Evolutionary conservation across 2,329 filamentous ascomycete species (phyloP).

Genomic region (Sclerotinia trifoliorum): DNA sequence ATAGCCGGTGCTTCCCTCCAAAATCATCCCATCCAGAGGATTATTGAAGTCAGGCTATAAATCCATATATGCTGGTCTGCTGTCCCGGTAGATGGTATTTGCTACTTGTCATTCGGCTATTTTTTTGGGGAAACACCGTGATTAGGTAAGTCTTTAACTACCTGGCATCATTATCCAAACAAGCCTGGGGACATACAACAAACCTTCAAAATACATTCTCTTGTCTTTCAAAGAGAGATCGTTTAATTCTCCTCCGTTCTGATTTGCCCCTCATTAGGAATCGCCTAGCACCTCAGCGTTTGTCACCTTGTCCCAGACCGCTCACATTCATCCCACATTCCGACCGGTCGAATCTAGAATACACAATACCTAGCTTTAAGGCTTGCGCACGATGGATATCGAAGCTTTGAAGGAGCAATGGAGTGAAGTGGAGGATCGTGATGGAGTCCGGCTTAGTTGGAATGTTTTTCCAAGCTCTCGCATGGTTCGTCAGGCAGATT

Average conservation of each 20-base stretch:
- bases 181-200: not conserved
- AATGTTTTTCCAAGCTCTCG: conserved; percentile 98
- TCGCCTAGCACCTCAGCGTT: not conserved
- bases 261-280: not conserved
- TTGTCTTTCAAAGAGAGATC: not conserved
- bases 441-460: conserved; percentile 96
- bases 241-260: not conserved
- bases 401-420: conserved; percentile 40
- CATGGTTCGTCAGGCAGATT: conserved; percentile 64
- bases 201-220: conserved; percentile 9
- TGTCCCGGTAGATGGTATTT: not conserved
- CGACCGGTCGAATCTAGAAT: not conserved
- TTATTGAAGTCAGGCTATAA: not conserved
- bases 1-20: not conserved
- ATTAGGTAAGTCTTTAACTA: conserved; percentile 24
- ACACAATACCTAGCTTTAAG: conserved; percentile 12
- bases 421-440: conserved; percentile 84
- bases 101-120: conserved; percentile 23
- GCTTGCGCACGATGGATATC: conserved; percentile 35
- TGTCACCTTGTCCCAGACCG: conserved; percentile 1
- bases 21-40: too few species aligned
- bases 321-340: not conserved
- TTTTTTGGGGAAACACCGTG: conserved; percentile 6
- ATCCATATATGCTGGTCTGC: too few species aligned
- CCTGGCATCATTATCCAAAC: conserved; percentile 23